Percentiles rank a stretch among this genome's conserved stretches.
These are phyloP conservation scores for Neurospora sp. DNA, from an alignment of 495 filamentous ascomycete species.

Conservation along the genomic window DNA sequence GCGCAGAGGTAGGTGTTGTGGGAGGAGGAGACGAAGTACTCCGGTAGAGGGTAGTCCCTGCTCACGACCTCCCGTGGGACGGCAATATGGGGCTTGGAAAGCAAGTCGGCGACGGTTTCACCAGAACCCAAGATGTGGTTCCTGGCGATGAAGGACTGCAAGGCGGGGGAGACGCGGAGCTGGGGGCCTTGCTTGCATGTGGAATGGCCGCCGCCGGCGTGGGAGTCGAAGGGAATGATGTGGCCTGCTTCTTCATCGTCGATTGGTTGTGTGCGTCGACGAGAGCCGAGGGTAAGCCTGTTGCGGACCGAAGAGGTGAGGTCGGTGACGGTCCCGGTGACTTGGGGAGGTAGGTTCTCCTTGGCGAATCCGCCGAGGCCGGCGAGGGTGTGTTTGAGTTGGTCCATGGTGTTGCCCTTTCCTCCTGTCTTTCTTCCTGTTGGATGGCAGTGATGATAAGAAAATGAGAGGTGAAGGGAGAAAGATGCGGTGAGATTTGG, in stretches of 20 bases:
- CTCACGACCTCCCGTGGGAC: conserved; percentile 33
- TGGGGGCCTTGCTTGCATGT: conserved; percentile 15
- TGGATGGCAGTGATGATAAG: background rate
- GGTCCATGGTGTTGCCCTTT: background rate
- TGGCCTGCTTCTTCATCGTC: conserved; percentile 44
- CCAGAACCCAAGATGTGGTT: conserved; percentile 28
- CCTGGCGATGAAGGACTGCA: conserved; percentile 32
- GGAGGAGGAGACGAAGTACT: conserved; percentile 57
- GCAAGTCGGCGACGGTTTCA: conserved; percentile 23
- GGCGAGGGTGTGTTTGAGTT: background rate
- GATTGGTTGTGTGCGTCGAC: background rate
- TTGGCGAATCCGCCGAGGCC: background rate
- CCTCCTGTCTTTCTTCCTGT: background rate
- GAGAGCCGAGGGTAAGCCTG: background rate
- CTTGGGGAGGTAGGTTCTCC: background rate
- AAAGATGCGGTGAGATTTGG: background rate
- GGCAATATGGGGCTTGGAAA: conserved; percentile 34
- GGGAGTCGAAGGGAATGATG: conserved; percentile 30
- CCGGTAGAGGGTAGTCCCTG: conserved; percentile 36
- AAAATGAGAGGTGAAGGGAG: background rate
- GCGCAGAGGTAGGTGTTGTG: conserved; percentile 64
- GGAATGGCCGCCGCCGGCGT: conserved; percentile 41
- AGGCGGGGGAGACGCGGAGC: conserved; percentile 36
- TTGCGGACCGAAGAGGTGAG: background rate
- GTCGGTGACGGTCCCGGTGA: background rate